These are phyloP conservation scores for Ceratocystis lukuohia DNA, from an alignment of 2,329 filamentous ascomycete genomes.

Conservation along the genomic window DNA sequence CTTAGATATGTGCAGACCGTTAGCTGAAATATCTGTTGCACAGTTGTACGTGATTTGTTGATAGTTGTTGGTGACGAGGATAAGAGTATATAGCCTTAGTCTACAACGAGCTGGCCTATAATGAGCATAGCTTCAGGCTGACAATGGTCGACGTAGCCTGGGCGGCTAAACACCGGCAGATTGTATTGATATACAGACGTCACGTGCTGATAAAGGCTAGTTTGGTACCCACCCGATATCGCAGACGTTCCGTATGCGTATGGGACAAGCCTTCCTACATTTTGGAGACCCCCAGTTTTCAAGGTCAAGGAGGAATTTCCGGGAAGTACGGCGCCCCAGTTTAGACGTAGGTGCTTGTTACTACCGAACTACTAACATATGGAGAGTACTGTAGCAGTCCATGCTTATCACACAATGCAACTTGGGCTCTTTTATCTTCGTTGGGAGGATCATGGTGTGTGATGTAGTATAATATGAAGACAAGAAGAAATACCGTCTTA, in stretches of 20 bases:
- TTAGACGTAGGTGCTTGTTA: neutral
- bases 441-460: neutral
- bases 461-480: too few species aligned
- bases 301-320: constrained; percentile 1
- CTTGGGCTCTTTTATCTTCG: neutral
- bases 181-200: neutral
- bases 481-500: neutral
- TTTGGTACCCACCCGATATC: constrained; percentile 2
- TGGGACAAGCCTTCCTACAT: neutral
- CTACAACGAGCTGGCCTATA: neutral
- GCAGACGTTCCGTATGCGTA: neutral
- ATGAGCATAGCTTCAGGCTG: constrained; percentile 19
- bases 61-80: neutral
- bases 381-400: constrained; percentile 5
- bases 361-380: constrained; percentile 5
- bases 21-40: neutral
- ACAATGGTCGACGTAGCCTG: constrained; percentile 18
- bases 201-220: neutral
- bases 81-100: neutral
- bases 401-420: neutral
- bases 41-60: neutral
- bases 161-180: constrained; percentile 6
- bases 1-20: neutral
- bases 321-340: constrained; percentile 5
- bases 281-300: neutral